These are phyloP conservation scores for Acanthamoeba quina DNA, from an alignment of 208 protist species.

Conservation along the genomic window DNA sequence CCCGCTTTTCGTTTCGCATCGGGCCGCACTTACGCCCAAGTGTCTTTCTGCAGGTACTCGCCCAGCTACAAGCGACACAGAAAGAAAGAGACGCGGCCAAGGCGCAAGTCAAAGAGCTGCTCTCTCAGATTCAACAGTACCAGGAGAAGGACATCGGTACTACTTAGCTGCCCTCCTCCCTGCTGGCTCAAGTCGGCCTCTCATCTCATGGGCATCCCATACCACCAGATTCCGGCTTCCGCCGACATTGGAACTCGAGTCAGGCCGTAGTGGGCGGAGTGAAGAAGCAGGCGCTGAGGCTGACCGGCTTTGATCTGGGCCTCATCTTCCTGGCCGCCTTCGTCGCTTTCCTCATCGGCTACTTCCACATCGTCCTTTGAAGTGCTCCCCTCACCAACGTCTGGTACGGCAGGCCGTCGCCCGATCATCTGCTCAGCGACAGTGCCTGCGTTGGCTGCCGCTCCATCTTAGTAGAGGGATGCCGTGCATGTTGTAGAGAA, in stretches of 20 bases:
- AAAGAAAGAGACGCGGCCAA: slow-evolving; percentile 63
- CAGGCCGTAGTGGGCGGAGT: slow-evolving; percentile 39
- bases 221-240: not conserved
- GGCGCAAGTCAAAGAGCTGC: slow-evolving; percentile 64
- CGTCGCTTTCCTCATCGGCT: slow-evolving; percentile 8
- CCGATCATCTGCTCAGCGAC: too few species aligned
- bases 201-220: not conserved
- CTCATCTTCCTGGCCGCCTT: slow-evolving; percentile 4
- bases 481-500: not conserved
- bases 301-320: slow-evolving; percentile 4
- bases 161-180: not conserved
- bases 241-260: slow-evolving; percentile 38
- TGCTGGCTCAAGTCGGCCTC: not conserved
- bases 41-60: not conserved
- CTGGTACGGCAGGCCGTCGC: too few species aligned
- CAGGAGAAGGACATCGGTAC: slow-evolving; percentile 71
- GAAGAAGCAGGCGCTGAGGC: slow-evolving; percentile 16
- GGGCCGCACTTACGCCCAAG: not conserved
- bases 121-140: slow-evolving; percentile 64
- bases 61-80: slow-evolving; percentile 27
- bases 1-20: not conserved
- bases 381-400: not conserved
- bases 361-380: slow-evolving; percentile 33
- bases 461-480: not conserved
- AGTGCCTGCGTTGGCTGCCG: too few species aligned